phyloP scores from a whole-genome alignment of 176 grass and related monocot species.

The Musa itinerans region DNA sequence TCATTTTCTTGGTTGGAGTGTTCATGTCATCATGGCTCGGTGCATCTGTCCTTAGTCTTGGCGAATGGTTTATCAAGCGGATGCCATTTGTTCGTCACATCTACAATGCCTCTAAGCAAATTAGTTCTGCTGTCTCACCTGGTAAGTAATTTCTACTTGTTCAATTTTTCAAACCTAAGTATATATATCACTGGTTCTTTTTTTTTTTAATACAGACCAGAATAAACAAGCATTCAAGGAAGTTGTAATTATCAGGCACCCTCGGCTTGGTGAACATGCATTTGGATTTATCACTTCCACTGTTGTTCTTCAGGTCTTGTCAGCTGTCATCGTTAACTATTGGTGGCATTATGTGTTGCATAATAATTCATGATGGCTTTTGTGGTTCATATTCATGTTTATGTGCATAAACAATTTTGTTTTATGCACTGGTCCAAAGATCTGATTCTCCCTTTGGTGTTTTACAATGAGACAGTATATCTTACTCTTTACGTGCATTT shows the following conservation, averaged over 20 bases:
- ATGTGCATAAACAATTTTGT: too few species aligned
- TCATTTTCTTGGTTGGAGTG: conserved; percentile 82
- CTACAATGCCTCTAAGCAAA: conserved; percentile 99
- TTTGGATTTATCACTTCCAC: conserved; percentile 98
- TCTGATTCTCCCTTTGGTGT: too few species aligned
- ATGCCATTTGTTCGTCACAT: conserved; percentile 98
- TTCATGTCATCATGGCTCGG: conserved; percentile 99
- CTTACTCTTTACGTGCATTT: too few species aligned
- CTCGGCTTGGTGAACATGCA: conserved; percentile 88
- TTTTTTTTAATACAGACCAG: conserved; percentile 48
- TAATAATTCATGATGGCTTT: background rate
- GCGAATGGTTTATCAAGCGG: conserved; percentile 96
- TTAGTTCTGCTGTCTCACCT: conserved; percentile 90
- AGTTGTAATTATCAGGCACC: conserved; percentile 94
- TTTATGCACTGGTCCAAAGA: too few species aligned
- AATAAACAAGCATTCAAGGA: conserved; percentile 99
- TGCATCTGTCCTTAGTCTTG: conserved; percentile 84
- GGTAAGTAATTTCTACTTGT: conserved; percentile 36
- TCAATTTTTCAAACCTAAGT: background rate
- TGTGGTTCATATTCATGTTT: background rate
- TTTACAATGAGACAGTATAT: too few species aligned
- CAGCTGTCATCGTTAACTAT: background rate
- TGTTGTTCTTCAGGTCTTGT: conserved; percentile 73
- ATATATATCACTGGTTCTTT: conserved; percentile 6
- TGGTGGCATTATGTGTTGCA: background rate